Base-by-base conservation (phyloP, 2,329 filamentous ascomycete genomes). In the Didymella lethalis region DNA sequence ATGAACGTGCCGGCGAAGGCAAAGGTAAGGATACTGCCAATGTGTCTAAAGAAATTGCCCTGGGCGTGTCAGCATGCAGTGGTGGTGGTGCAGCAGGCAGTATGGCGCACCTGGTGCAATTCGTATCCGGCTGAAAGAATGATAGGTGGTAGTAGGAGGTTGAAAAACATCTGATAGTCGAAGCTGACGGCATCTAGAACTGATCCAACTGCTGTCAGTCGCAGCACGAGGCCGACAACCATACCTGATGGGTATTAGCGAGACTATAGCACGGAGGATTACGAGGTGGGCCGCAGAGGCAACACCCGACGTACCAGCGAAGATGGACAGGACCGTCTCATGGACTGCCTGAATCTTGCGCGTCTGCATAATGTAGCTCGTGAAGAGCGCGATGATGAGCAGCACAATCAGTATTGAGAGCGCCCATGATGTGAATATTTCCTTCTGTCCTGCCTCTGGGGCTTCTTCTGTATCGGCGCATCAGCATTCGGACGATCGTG, bases 81-180 rank as follows among this genome's bases (percentile, higher is more conserved):
- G 16, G 11, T 40, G 16, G 2, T 18, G 55, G 31, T n/a, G 44
- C 23, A 12, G 36, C 16, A 36, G 28, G 43, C 10, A 16, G 31
- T 11, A 52, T 4, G 46, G 44, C 80, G 57, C 54, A 85, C 83
- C 77, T 99, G 95, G 77, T 99, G 95, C 61, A 99, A 80, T 79
- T 99, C 95, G 80, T 98, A 99, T 54, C 95, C 95, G 16, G 94
- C 97, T 16, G 93, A 94, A 28, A 99, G 85, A 75, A 99, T 99
- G 75, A 99, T 99, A 56, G 95, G 95, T 36, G 95, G 95, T n/a
- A 99, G 90, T 12, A 99, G 87, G 45, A 99, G 86, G 78, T 99
- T 99, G 84, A 99, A 99, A 84, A 99, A 99, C 83, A 98, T 97
- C 75, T 98, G 93, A 77, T 97, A 97, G 81, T 98, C 91, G 83